Evolutionary conservation across 2,329 filamentous ascomycete genomes (phyloP).

Genomic region (Cytospora paraplurivora): DNA sequence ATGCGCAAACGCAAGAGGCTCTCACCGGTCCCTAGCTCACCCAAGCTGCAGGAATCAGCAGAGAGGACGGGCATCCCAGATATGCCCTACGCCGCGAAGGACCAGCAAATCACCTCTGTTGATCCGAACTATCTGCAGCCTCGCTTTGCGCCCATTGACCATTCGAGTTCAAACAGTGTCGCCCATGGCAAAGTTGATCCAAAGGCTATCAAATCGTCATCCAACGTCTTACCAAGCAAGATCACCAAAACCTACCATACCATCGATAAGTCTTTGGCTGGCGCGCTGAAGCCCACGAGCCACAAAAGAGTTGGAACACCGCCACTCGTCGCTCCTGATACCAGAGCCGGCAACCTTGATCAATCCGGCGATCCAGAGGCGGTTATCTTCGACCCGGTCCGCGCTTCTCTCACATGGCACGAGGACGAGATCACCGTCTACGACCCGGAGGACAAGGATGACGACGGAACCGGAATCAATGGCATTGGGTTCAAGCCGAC

Average conservation of each 20-base stretch:
- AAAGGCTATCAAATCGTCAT: slow-evolving; percentile 4
- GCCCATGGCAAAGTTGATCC: neutral
- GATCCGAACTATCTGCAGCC: neutral
- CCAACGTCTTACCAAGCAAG: slow-evolving; percentile 18
- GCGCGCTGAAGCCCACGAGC: slow-evolving; percentile 13
- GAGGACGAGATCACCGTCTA: slow-evolving; percentile 70
- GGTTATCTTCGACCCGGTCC: slow-evolving; percentile 53
- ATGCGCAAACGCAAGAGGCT: slow-evolving; percentile 28
- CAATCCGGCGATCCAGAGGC: slow-evolving; percentile 39
- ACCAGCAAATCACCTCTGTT: neutral
- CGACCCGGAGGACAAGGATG: slow-evolving; percentile 64
- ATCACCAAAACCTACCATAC: slow-evolving; percentile 6
- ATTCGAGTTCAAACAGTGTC: neutral
- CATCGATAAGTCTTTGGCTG: slow-evolving; percentile 9
- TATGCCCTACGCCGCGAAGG: slow-evolving; percentile 5
- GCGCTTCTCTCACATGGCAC: slow-evolving; percentile 66
- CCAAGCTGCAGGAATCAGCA: neutral
- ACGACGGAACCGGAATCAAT: slow-evolving; percentile 68
- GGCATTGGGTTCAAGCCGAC: slow-evolving; percentile 69
- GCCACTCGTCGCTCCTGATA: slow-evolving; percentile 34
- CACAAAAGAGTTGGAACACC: slow-evolving; percentile 41
- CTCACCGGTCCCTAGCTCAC: slow-evolving; percentile 9
- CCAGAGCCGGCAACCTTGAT: slow-evolving; percentile 29
- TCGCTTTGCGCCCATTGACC: neutral
- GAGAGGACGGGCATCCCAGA: slow-evolving; percentile 33